Base-by-base conservation (phyloP, 768 basidiomycete genomes). In the Gymnopilus dilepis region DNA sequence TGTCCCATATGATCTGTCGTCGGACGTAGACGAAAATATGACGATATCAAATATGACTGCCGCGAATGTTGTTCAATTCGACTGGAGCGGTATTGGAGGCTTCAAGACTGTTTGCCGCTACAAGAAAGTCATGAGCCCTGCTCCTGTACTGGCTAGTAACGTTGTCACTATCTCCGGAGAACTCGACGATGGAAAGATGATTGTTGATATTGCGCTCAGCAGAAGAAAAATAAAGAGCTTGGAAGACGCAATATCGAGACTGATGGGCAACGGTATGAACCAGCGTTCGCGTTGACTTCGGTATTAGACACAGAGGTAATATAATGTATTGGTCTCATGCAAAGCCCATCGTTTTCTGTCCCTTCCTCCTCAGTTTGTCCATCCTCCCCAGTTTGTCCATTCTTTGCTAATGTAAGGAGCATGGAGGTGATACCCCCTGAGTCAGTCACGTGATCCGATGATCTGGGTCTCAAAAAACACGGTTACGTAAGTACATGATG, bases 11-110 rank as follows among this genome's bases (percentile, higher is more conserved):
- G 72, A 76, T 59, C 70, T 71, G 0, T 41, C 40, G 3, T 21
- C 40, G 19, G 58, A 62, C n/a, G 76, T 74, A 3, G 58, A 74
- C 26, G 78, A 78, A 40, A 74, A 71, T 0, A 56, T 80, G 8
- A 56, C 73, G 2, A 34, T 79, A 1, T 78, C 77, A 28, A 78
- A 79, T 59, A 75, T 79, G 26, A 76, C 76, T 19, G 72, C 73
- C 7, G 76, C 76, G 6, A 69, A 74, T 17, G 78, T 78, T 22
- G 31, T 79, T n/a, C 76, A 79, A 47, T 59, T 74, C 8, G 75
- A 79, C 50, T 79, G 78, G 78, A 70, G 67, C 22, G 50, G 67
- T 2, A 56, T 72, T 2, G 76, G 77, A 1, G 72, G 67, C 1
- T 55, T 59, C 33, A 65, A 66, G 34, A 79, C 78, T 0, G 26